phyloP scores from a whole-genome alignment of 495 filamentous ascomycete genomes.

The Podospora pseudoanserina region DNA sequence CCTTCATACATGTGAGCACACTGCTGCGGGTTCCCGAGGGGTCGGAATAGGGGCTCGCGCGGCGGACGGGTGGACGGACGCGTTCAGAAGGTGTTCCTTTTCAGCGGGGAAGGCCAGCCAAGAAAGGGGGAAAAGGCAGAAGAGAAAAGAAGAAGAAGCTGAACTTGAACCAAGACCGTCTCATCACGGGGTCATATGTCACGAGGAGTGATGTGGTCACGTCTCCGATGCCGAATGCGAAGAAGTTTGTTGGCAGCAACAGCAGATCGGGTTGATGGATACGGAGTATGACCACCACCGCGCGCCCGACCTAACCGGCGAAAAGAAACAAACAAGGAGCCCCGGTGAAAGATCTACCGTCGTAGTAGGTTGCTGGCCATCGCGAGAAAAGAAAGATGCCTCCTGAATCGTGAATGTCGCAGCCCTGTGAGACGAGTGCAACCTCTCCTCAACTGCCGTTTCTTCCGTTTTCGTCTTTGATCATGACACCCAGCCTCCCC shows the following conservation, averaged over 20 bases:
- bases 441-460: background rate
- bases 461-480: background rate
- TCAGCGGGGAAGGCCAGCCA: no score
- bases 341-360: background rate
- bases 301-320: background rate
- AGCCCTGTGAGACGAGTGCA: background rate
- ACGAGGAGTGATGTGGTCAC: no score
- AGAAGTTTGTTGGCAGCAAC: no score
- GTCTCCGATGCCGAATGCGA: no score
- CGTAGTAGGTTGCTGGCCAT: background rate
- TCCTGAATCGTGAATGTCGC: background rate
- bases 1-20: background rate
- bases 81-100: background rate
- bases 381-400: background rate
- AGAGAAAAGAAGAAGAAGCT: no score
- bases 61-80: background rate
- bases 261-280: no score
- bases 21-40: slow-evolving; percentile 9
- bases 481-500: background rate
- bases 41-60: slow-evolving; percentile 9
- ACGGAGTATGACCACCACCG: no score
- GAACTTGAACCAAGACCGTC: no score
- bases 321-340: background rate
- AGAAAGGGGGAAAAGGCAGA: no score
- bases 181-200: no score